Base-by-base conservation (phyloP, 768 basidiomycete species). In the Tephrocybe sp. region DNA sequence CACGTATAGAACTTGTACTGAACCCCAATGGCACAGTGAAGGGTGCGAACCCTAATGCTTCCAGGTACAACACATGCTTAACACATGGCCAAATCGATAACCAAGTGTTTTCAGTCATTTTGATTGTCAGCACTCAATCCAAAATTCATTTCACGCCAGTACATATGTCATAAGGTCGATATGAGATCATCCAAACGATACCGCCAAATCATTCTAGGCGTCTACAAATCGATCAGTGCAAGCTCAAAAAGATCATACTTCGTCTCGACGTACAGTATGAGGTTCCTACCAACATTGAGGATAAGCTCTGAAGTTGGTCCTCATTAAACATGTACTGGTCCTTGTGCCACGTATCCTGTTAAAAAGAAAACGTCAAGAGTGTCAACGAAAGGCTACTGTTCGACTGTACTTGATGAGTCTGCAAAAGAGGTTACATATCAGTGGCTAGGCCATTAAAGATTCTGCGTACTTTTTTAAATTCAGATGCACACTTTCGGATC, bases 301-400 rank as follows among this genome's bases (percentile, higher is more conserved):
- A 89, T 57, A 95, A 77, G 57, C 82, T 87, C 63, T 90, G 86
- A 42, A 94, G 66, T 60, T 94, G 92, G 61, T 94, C 92, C 67
- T 95, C 92, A 60, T 91, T 83, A 64, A 95, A 94, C 45, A 78
- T 75, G 43, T 80, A 75, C 61, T 93, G 89, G 67, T 95, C 92
- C 60, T 87, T 89, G 61, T 90, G 88, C 91, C 91, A 93, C 29
- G 89, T 91, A 63, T 94, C 92, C 84, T 92, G 63, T 54, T 15
- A 58, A 60, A 54, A 40, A 46, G 25, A 30, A 47, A 37, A 15
- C 22, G 36, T 34, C 42, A 56, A 31, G 42, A 42, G 31, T 12
- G 43, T 54, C 38, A 33, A 49, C 39, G 40, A 46, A 43, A 23
- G 41, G 47, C 47, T 45, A 29, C 36, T 29, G 27, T 45, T 57